Evolutionary conservation across 352 stramenopile species (phyloP), one percentile per base, ranked within the genome.

Genomic region (Phytophthora idaei): DNA sequence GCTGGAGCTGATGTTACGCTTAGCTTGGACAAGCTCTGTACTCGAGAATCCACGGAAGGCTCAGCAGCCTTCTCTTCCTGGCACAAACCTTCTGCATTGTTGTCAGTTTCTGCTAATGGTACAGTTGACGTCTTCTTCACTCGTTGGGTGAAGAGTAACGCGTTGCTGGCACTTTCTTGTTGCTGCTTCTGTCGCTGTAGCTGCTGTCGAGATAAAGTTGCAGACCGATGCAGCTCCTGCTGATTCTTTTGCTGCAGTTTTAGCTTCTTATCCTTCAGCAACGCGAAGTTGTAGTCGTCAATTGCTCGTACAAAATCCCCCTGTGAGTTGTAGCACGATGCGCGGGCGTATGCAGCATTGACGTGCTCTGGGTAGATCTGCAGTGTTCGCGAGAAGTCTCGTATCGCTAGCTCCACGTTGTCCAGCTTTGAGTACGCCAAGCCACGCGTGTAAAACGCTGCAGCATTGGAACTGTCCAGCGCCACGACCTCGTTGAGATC

Each of bases 221-320:
- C 60, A 27, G 67, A 58, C 9, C 72, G 60, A 61, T 77, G 70
- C 2, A 67, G 44, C 17, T 77, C 49, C 41, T 76, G 69, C 12
- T 74, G 64, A 44, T 69, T 61, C 6, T 77, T 77, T 55, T 78
- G 73, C 41, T 77, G 62, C 0, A 78, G 25, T 57, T 87, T 89
- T 28, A 78, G 59, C 47, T 81, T 77, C 57, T 93, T 85, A 64
- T 97, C 90, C 57, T 96, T 93, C 29, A 85, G 66, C 31, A 97
- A 68, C 1, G 90, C 89, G 32, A 94, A 84, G 49, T 93, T 96
- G 74, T 97, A 97, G 61, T 97, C 90, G 51, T 97, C 90, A 50
- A 97, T 97, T 2, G 90, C 90, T 25, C 76, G 77, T 21, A 88
- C 75, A 58, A 96, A 95, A 71, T 94, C 81, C 3, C 87, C 90